These are phyloP conservation scores for Hericium rajendrae DNA, from an alignment of 768 basidiomycete species.

Conservation along the genomic window DNA sequence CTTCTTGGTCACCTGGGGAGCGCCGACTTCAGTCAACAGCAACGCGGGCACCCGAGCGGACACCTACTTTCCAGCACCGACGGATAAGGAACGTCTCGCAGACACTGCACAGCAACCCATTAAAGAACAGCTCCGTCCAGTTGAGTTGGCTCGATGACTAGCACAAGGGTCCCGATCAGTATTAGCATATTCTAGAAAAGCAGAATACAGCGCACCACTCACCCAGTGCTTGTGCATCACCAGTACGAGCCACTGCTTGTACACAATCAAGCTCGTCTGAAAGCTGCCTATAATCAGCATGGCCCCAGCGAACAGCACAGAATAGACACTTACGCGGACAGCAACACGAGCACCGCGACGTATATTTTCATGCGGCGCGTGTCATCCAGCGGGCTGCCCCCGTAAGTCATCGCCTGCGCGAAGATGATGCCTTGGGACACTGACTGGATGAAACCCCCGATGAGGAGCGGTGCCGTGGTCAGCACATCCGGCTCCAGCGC, in stretches of 20 bases:
- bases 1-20: constrained; percentile 30
- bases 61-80: constrained; percentile 41
- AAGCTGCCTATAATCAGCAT: constrained; percentile 6
- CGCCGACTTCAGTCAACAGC: background rate
- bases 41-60: background rate
- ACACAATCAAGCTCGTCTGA: constrained; percentile 19
- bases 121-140: constrained; percentile 39
- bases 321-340: constrained; percentile 31
- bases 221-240: constrained; percentile 17
- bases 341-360: constrained; percentile 28
- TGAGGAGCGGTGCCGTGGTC: constrained; percentile 29
- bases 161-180: background rate
- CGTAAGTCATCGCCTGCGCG: constrained; percentile 23
- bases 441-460: constrained; percentile 38
- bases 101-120: constrained; percentile 35
- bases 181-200: background rate
- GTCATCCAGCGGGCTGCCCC: constrained; percentile 34
- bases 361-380: constrained; percentile 32
- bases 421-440: constrained; percentile 30
- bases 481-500: constrained; percentile 4
- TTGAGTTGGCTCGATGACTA: constrained; percentile 29
- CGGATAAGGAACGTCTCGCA: constrained; percentile 41
- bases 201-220: background rate
- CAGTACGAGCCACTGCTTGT: constrained; percentile 20
- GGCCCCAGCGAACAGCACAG: background rate